Base-by-base conservation (phyloP, 2,329 filamentous ascomycete genomes). In the Aspergillus fischeri region DNA sequence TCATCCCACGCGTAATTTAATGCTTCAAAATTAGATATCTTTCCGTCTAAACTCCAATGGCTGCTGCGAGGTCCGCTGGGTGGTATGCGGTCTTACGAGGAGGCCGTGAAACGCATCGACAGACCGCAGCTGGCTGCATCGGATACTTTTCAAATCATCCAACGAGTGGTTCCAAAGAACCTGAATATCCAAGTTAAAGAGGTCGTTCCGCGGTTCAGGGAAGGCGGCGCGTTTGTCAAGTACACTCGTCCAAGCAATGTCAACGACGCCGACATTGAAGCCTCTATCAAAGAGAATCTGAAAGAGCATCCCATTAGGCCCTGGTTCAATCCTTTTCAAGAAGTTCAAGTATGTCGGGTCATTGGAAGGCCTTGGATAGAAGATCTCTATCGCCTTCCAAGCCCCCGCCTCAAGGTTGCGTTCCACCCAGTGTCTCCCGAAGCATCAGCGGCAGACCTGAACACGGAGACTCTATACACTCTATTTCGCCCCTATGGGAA, bases 151-250 rank as follows among this genome's bases (percentile, higher is more conserved):
- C 75, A 75, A 32, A 78, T 88, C 20, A 76, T 86, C 14, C 74
- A 82, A 49, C 82, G 82, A 54, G 88, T 86, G 0, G 83, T 91
- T 25, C 89, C 88, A 1, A 72, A 78, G 4, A 80, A 81, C 9
- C 67, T 87, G 1, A 79, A 84, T 1, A 78, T 96, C 50, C 86
- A 87, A 57, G 85, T 96, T 49, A 90, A 86, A 3, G 88, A 96
- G 67, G 87, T 97, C 17, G 74, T 97, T 20, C 92, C 92, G 0
- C 83, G 92, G 3, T 80, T 95, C 28, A 92, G 95, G 67, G 94
- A 99, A 69, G 94, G 94, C 17, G 94, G 94, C 11, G 91, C 91
- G 0, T 97, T 95, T 71, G 87, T 97, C 72, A 97, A 95, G 72
- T 92, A 95, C 70, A 82, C 81, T 17, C 84, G 84, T 63, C 78